Base-by-base conservation (phyloP, 192 early-diverging fungal species). In the Coemansia reversa region DNA sequence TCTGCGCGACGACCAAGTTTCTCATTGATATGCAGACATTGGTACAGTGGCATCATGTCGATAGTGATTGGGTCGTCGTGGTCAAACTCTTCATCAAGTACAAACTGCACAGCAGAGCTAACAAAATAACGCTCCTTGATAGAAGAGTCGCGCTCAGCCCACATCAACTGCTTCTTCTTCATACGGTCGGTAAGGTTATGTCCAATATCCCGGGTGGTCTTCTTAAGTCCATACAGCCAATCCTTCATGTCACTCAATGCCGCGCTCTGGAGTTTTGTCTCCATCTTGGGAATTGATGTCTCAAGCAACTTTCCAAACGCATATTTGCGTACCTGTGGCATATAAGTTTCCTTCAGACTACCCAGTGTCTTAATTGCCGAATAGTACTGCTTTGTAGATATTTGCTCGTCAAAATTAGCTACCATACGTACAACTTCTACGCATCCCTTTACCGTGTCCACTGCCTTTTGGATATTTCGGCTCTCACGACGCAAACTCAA, bases 11-110 rank as follows among this genome's bases (percentile, higher is more conserved):
- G 89, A 2, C 95, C 95, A 11, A 99, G 87, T 23, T 93, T 92
- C 58, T 94, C 93, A 73, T 99, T 89, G 47, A 99, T 95, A 60
- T 98, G 94, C 57, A 98, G 81, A 70, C 95, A 96, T 75, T 94
- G 93, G 79, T 94, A 97, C 54, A 99, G 83, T 20, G 96, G 94
- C 62, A 89, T 89, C 81, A 99, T 93, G 67, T 97, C 94, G 55
- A 99, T 86, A 19, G 93, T 76, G 23, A 91, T 76, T 14, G 88
- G 84, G 23, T 87, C 87, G n/a, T 84, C 65, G 85, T 89, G 76
- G 66, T 93, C 90, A 59, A 85, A 86, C 58, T 90, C 93, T 72
- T 94, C 93, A 59, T 93, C 92, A 51, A 92, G 81, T 7, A 88
- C 90, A 68, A 88, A 85, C 66, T 94, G 90, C 49, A 94, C 89